These are phyloP conservation scores for Serendipita sp. DNA, from an alignment of 768 basidiomycete genomes.

Conservation along the genomic window DNA sequence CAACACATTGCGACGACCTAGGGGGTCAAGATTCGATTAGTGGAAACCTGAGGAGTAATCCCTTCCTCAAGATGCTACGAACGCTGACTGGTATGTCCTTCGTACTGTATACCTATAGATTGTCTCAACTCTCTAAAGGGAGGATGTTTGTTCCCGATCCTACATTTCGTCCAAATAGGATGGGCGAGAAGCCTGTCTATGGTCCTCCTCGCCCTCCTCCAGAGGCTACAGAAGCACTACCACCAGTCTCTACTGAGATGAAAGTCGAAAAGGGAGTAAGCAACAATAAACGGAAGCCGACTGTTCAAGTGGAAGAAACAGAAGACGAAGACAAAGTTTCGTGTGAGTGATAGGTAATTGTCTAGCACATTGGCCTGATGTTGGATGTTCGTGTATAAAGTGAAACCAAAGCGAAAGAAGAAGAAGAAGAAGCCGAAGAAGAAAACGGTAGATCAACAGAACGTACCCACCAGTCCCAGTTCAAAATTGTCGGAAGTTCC, in stretches of 20 bases:
- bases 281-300: no score
- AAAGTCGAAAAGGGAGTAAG: no score
- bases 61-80: constrained; percentile 61
- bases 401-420: constrained; percentile 26
- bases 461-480: no score
- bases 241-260: not conserved
- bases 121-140: not conserved
- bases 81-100: constrained; percentile 45
- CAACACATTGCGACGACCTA: constrained; percentile 21
- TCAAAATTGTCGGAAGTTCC: no score
- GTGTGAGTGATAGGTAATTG: not conserved
- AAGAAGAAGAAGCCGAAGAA: constrained; percentile 66
- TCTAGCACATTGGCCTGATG: no score
- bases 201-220: not conserved
- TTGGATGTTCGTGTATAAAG: no score
- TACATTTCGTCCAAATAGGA: constrained; percentile 25
- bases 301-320: constrained; percentile 37
- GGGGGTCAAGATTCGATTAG: constrained; percentile 24
- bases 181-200: constrained; percentile 6
- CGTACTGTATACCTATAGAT: not conserved
- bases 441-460: constrained; percentile 38
- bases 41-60: constrained; percentile 51
- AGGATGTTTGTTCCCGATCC: constrained; percentile 43
- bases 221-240: not conserved
- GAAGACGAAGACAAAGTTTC: constrained; percentile 45